phyloP scores from a whole-genome alignment of 1,284 basidiomycete species.

The Boletus hoseneyae region DNA sequence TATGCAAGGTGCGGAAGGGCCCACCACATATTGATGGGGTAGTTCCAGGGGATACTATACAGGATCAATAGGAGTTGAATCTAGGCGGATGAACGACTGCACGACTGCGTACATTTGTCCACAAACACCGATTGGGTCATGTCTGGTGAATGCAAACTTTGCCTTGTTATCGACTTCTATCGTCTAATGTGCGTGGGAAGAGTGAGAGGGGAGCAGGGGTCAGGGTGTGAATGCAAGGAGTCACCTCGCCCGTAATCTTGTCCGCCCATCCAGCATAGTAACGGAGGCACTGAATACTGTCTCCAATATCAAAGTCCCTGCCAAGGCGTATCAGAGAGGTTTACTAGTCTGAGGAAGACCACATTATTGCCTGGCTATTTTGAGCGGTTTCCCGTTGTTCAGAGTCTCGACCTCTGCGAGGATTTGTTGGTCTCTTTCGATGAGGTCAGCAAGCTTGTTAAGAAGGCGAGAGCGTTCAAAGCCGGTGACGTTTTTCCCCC shows the following conservation, averaged over 20 bases:
- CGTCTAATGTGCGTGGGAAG: constrained; percentile 41
- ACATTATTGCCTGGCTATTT: constrained; percentile 55
- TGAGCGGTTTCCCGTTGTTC: constrained; percentile 85
- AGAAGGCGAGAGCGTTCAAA: constrained; percentile 78
- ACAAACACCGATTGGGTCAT: constrained; percentile 93
- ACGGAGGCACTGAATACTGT: constrained; percentile 76
- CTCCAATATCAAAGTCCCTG: constrained; percentile 83
- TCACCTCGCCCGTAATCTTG: constrained; percentile 66
- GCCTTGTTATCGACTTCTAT: constrained; percentile 79
- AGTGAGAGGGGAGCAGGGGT: neutral
- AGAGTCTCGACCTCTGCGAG: constrained; percentile 77
- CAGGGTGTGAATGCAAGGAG: neutral
- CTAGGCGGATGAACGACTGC: constrained; percentile 5
- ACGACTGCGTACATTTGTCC: constrained; percentile 70
- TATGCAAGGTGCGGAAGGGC: constrained; percentile 5
- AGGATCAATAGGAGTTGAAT: constrained; percentile 7
- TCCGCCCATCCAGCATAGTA: constrained; percentile 78
- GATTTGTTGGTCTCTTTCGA: constrained; percentile 79
- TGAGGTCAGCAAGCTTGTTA: constrained; percentile 86
- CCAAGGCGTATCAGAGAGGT: constrained; percentile 4
- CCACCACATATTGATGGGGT: constrained; percentile 88
- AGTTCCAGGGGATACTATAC: constrained; percentile 85
- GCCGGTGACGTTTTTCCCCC: constrained; percentile 87
- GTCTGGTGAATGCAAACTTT: constrained; percentile 83
- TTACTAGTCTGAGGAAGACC: neutral